Base-by-base conservation (phyloP, 2,329 filamentous ascomycete genomes). In the Hyphodiscus sp. region DNA sequence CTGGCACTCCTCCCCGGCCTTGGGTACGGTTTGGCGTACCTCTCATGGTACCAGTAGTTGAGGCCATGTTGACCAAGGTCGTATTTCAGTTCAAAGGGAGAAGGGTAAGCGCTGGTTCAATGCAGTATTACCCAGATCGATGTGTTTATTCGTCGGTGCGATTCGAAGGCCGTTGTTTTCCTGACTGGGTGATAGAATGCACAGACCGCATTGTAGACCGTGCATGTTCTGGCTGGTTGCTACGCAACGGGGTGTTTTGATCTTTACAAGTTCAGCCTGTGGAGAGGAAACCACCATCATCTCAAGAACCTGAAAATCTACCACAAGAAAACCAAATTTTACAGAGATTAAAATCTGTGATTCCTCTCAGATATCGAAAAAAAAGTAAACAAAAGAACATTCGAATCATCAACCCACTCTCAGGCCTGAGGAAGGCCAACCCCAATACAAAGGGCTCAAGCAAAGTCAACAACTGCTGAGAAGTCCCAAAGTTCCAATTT, bases 21-120 rank as follows among this genome's bases (percentile, higher is more conserved):
- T 86, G 74, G 61, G 72, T 74, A 59, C 81, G 79, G 68, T 68
- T 86, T 63, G 86, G 86, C 58, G 85, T 89, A 63, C 84, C 83
- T 75, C 86, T 80, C 71, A 85, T 76, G 54, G 85, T 88, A 64
- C 65, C 64, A n/a, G 41, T 59, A 33, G 44, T 60, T 50, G 65
- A 66, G 41, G 67, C 63, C 67, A 69, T 68, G 52, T 43, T 56
- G 51, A 54, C 50, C 50, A 29, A 48, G 20, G 38, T 26, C 20
- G 26, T 18, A 26, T 15, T 11, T 30, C 7, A 50, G 33, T 7
- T 41, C 20, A 45, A 20, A 19, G 26, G 45, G 46, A 53, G 50
- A 49, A 55, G 58, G 47, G 49, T 53, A 54, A 53, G 55, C 48
- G 58, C 58, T 53, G 52, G 13, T 38, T 38, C 11, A 38, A 38